phyloP scores from a whole-genome alignment of 1,139 yeast species.

The Kodamaea sp. region DNA sequence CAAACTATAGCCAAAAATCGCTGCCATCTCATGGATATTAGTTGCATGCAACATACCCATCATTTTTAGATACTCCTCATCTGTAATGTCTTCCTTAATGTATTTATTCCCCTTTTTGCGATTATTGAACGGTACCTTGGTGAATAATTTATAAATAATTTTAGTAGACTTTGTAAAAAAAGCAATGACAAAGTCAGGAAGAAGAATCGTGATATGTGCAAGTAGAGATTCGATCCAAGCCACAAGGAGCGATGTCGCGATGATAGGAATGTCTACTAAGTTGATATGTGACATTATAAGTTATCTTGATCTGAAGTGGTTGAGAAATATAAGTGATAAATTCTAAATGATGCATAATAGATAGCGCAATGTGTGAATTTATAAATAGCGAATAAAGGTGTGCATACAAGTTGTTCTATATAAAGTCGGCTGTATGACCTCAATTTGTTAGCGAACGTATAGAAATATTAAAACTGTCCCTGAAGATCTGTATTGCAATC shows the following conservation, averaged over 20 bases:
- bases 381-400: too few relatives aligned
- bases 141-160: constrained; percentile 24
- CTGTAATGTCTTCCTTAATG: constrained; percentile 14
- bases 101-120: constrained; percentile 10
- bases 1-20: constrained; percentile 36
- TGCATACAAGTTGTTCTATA: too few relatives aligned
- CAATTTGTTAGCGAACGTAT: too few relatives aligned
- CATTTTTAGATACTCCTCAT: constrained; percentile 27
- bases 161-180: constrained; percentile 28
- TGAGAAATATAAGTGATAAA: too few relatives aligned
- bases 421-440: too few relatives aligned
- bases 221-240: constrained; percentile 42
- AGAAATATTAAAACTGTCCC: too few relatives aligned
- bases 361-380: too few relatives aligned
- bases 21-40: constrained; percentile 34
- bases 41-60: constrained; percentile 31
- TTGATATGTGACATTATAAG: background rate
- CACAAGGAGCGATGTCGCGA: constrained; percentile 26
- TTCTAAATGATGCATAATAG: too few relatives aligned
- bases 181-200: constrained; percentile 32
- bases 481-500: too few relatives aligned
- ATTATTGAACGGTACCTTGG: constrained; percentile 27
- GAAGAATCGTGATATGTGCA: constrained; percentile 29
- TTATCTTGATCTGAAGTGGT: too few relatives aligned
- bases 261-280: constrained; percentile 7